Conservation (phyloP, 495 filamentous ascomycete species). For the Immersiella caudata region DNA sequence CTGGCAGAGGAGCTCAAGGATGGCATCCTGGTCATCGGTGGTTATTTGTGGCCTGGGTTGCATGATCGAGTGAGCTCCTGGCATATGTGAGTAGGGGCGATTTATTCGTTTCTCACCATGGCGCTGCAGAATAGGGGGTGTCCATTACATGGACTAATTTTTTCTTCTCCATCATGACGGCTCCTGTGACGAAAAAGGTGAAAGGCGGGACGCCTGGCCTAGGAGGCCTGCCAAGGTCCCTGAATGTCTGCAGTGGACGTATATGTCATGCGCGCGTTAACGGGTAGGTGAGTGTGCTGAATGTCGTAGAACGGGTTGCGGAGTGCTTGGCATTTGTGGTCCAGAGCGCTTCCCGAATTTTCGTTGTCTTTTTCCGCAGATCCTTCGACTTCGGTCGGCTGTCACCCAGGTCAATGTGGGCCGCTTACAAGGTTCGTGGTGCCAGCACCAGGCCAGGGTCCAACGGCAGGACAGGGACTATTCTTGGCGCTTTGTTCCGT, state of each 20-base stretch:
- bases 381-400: not conserved
- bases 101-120: constrained; percentile 28
- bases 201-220: not conserved
- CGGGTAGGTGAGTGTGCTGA: not conserved
- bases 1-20: constrained; percentile 59
- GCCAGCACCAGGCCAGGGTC: not conserved
- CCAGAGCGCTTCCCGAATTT: not conserved
- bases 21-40: constrained; percentile 53
- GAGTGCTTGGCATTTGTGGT: not conserved
- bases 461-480: not conserved
- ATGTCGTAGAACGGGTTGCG: not conserved
- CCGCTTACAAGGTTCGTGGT: not conserved
- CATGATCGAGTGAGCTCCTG: constrained; percentile 3
- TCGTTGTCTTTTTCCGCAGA: not conserved
- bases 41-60: constrained; percentile 51
- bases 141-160: constrained; percentile 27
- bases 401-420: not conserved
- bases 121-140: constrained; percentile 35
- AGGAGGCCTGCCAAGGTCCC: not conserved
- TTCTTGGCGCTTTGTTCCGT: not conserved
- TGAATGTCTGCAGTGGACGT: not conserved
- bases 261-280: not conserved
- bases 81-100: not conserved
- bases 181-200: not conserved
- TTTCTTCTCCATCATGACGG: not conserved